Base-by-base conservation (phyloP, 352 stramenopile genomes). In the Aphanomyces stellatus region DNA sequence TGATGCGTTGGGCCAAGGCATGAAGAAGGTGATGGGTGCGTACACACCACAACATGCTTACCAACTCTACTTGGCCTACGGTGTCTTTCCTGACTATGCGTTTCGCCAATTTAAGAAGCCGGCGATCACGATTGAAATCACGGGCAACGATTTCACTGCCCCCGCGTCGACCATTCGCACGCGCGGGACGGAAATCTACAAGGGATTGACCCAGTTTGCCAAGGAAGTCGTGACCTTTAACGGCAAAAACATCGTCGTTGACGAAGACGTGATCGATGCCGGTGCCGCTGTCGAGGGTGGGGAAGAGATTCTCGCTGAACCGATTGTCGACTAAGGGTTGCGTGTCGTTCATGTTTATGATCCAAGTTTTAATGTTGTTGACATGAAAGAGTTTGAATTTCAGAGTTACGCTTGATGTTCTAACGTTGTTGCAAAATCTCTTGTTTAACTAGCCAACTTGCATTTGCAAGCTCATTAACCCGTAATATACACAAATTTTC, bases 191-290 rank as follows among this genome's bases (percentile, higher is more conserved):
- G 77, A 85, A 51, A 72, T 91, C 60, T 78, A 86, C 69, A 46
- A 74, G n/a, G 83, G 80, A 28, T 48, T 90, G 41, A 71, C 72
- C 24, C 78, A 76, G 48, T 92, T 90, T 65, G 80, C 79, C 1
- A 65, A 78, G 28, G 81, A 91, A 62, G 72, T 73, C 7, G 63
- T 73, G 3, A 68, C 40, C 28, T 91, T 89, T 51, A 71, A 65
- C 43, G 71, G 53, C 33, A 22, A 37, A 10, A 57, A 57, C 25
- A 43, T 17, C 37, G 17, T 17, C 8, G 37, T 43, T 17, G 37
- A 43, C 37, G 37, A 43, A 8, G 8, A 8, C 17, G 37, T 43
- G 8, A 17, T 8, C 8, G 37, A 8, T 17, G 37, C 17, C 37
- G 17, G 17, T 43, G 37, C 17, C 8, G 8, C 37, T 8, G 8